A percentile compares a stretch with the other conserved stretches of the same genome.
These are phyloP conservation scores for Gnaphalium uliginosum DNA, from an alignment of 129 eudicot genomes.

Conservation along the genomic window DNA sequence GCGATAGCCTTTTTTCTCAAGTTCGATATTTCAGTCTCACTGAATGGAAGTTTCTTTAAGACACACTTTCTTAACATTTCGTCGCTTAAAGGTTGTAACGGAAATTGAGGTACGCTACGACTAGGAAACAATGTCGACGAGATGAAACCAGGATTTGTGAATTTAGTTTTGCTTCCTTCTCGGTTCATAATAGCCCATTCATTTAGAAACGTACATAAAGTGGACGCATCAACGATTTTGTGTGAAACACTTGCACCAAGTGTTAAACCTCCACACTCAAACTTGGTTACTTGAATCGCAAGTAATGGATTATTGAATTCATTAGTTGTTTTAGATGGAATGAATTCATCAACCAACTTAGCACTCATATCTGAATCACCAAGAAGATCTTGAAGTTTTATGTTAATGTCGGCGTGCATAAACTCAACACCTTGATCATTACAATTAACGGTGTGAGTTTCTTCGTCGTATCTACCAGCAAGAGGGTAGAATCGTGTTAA, in stretches of 20 bases:
- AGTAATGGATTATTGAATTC: not conserved
- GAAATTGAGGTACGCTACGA: not conserved
- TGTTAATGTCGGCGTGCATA: not conserved
- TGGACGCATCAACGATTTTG: not conserved
- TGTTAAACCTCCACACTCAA: not conserved
- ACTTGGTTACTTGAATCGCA: not conserved
- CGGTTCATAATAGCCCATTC: not conserved
- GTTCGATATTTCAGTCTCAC: not conserved
- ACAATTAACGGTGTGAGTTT: not conserved
- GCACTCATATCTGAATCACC: not conserved
- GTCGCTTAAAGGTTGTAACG: not conserved
- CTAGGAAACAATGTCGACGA: not conserved
- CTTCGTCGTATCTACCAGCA: not conserved
- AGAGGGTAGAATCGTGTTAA: not conserved
- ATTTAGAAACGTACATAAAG: not conserved
- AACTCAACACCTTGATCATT: constrained; percentile 1
- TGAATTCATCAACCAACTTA: not conserved
- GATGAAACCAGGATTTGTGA: not conserved
- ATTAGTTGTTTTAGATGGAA: not conserved
- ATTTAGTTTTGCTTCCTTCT: not conserved
- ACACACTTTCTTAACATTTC: not conserved
- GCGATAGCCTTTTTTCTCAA: not conserved
- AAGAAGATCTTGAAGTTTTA: not conserved
- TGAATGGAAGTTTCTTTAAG: not conserved
- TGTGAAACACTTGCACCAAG: not conserved